Evolutionary conservation across 352 stramenopile genomes (phyloP).

Genomic region (Lagenidium giganteum): DNA sequence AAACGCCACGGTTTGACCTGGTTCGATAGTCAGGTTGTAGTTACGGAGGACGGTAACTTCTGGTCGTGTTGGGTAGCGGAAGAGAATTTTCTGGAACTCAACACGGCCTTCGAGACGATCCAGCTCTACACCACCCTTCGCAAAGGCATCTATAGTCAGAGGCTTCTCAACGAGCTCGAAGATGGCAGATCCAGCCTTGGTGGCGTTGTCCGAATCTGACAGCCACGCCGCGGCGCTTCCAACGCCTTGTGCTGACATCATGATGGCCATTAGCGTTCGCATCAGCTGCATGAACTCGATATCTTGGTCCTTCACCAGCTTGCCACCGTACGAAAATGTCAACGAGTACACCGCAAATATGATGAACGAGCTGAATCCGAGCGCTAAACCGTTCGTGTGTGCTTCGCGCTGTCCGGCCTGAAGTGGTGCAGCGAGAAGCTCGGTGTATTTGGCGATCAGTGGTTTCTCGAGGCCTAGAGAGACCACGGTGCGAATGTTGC

Average conservation of each 20-base stretch:
- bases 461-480: slow-evolving; percentile 28
- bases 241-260: slow-evolving; percentile 36
- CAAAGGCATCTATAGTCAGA: slow-evolving; percentile 36
- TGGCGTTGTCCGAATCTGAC: slow-evolving; percentile 62
- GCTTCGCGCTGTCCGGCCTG: slow-evolving; percentile 25
- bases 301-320: slow-evolving; percentile 29
- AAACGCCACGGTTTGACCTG: slow-evolving; percentile 58
- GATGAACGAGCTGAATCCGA: slow-evolving; percentile 73
- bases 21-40: slow-evolving; percentile 77
- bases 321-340: slow-evolving; percentile 33
- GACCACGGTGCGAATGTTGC: slow-evolving; percentile 41
- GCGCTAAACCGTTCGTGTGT: slow-evolving; percentile 29
- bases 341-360: slow-evolving; percentile 45
- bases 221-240: slow-evolving; percentile 21
- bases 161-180: slow-evolving; percentile 26
- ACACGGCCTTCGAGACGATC: slow-evolving; percentile 26
- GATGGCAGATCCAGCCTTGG: slow-evolving; percentile 38
- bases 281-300: slow-evolving; percentile 42
- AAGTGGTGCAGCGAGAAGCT: slow-evolving; percentile 18
- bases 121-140: slow-evolving; percentile 9
- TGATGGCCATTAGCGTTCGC: slow-evolving; percentile 54
- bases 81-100: slow-evolving; percentile 62
- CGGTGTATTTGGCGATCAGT: slow-evolving; percentile 10
- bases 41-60: slow-evolving; percentile 67
- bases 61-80: slow-evolving; percentile 69